Base-by-base conservation (phyloP, 2,329 filamentous ascomycete species). In the Knoxdaviesia capensis region DNA sequence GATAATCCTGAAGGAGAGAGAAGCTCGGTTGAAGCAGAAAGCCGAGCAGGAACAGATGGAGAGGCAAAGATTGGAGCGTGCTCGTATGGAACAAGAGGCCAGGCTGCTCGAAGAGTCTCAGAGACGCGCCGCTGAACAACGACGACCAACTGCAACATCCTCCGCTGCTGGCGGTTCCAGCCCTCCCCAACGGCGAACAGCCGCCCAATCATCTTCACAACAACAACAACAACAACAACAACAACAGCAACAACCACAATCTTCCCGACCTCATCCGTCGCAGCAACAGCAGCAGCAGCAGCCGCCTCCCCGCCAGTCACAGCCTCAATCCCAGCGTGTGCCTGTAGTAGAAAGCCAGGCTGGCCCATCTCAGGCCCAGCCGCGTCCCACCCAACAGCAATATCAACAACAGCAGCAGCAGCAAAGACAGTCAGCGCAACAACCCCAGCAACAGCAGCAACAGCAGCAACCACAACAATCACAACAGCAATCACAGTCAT, bases 1-100 rank as follows among this genome's bases (percentile, higher is more conserved):
- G 48, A 81, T 88, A 62, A 88, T 96, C 52, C 93, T 94, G 87
- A 77, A 83, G 58, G 78, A 87, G 56, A 77, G 87, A 44, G 71
- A 73, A 43, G 81, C 82, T 48, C 72, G 87, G 47, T 84, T 92
- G 57, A 74, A 70, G 54, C 75, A 74, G 47, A 69, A 71, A 50
- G 77, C 77, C 38, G 77, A 83, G 54, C 69, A 71, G 37, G 77
- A 81, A 53, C 71, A 75, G 49, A 61, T 59, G 56, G 61, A 63
- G 54, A 59, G 41, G 28, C 51, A 55, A 28, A 47, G 51, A 34
- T 53, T 63, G 54, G 70, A 74, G 56, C 65, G 69, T 50, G 69
- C 72, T 50, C 65, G 71, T 46, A 68, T 66, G 2, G 71, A 73
- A 47, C 64, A 69, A 44, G 74, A 77, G 52, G 64, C 65, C 28